Conservation (phyloP, 495 filamentous ascomycete genomes). For the Aspergillus asperescens region DNA sequence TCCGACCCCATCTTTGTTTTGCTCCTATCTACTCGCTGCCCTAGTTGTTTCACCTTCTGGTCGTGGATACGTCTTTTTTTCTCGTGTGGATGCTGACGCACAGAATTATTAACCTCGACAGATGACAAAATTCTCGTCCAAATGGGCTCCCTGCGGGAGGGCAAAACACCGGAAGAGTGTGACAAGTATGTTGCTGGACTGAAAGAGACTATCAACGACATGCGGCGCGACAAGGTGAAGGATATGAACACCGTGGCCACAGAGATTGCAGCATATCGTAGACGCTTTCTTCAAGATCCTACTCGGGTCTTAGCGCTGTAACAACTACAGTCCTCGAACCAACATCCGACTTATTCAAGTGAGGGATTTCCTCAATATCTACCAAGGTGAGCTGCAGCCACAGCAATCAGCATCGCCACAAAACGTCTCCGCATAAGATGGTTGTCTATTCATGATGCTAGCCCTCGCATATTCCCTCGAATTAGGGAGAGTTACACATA, state of each 20-base stretch:
- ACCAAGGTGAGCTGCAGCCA: conserved; percentile 32
- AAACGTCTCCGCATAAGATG: not conserved
- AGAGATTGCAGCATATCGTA: conserved; percentile 79
- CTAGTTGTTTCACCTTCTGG: not conserved
- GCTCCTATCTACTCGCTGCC: not conserved
- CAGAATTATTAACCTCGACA: conserved; percentile 50
- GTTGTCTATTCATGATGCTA: not conserved
- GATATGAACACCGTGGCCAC: conserved; percentile 77
- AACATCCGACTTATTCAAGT: not conserved
- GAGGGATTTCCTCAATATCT: conserved; percentile 2
- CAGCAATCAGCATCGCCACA: conserved; percentile 3
- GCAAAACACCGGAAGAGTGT: conserved; percentile 63
- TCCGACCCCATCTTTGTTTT: not conserved
- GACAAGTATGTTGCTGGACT: conserved; percentile 70
- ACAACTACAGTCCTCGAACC: conserved; percentile 17
- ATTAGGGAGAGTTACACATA: not conserved
- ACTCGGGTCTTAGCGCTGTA: conserved; percentile 46
- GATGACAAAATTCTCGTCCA: conserved; percentile 84
- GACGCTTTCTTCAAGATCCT: conserved; percentile 56
- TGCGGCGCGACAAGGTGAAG: conserved; percentile 67
- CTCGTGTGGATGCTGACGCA: conserved; percentile 55
- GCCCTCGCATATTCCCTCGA: not conserved
- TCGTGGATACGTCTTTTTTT: not conserved
- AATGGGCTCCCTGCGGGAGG: conserved; percentile 68
- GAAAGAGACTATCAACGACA: conserved; percentile 64